Conservation (phyloP, 1,284 basidiomycete species). For the Marasmius tenuissimus region DNA sequence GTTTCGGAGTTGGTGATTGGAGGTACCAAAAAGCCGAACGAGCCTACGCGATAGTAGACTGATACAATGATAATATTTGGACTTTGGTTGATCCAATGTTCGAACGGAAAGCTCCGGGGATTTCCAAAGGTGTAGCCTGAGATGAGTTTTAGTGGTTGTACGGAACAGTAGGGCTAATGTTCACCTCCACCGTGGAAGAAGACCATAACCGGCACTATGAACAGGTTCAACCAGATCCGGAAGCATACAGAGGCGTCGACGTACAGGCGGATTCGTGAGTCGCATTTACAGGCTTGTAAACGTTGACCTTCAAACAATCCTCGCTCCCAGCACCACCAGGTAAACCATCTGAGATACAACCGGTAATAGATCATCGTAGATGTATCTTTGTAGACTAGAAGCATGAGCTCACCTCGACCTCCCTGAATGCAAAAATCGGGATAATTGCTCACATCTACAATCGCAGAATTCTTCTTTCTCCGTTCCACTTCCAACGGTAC, state of each 20-base stretch:
- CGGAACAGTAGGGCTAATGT: not conserved
- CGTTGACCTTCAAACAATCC: conserved; percentile 54
- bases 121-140: conserved; percentile 56
- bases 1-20: conserved; percentile 42
- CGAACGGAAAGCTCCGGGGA: conserved; percentile 52
- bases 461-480: no score
- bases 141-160: conserved; percentile 5
- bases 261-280: conserved; percentile 39
- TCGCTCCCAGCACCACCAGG: conserved; percentile 62
- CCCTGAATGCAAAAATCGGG: conserved; percentile 61
- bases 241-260: conserved; percentile 13
- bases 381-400: not conserved
- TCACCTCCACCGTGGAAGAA: conserved; percentile 67
- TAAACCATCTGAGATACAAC: conserved; percentile 36
- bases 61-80: conserved; percentile 53
- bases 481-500: conserved; percentile 31
- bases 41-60: conserved; percentile 51
- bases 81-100: conserved; percentile 50
- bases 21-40: conserved; percentile 52
- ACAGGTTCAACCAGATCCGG: not conserved
- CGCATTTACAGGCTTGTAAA: conserved; percentile 46
- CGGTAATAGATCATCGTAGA: not conserved
- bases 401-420: conserved; percentile 38
- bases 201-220: conserved; percentile 44
- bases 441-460: conserved; percentile 46